Percentiles rank a stretch among this genome's conserved stretches.
phyloP scores from a whole-genome alignment of 345 rosid genomes.

The Xanthoceras sorbifolium region DNA sequence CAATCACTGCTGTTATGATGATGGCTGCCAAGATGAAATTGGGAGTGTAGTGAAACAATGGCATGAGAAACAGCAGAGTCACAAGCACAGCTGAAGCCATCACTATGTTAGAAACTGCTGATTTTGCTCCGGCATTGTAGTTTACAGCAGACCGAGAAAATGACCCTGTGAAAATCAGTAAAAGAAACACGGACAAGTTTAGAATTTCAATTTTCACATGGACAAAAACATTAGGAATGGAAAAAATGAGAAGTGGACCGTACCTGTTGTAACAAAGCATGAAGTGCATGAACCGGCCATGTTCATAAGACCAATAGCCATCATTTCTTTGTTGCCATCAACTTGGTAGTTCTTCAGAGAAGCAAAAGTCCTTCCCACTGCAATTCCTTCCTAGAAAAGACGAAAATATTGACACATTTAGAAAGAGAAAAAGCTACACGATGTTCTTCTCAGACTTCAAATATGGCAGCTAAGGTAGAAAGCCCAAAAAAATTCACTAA shows the following conservation, averaged over 20 bases:
- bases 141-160: slow-evolving; percentile 95
- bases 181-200: not conserved
- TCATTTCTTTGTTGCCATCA: slow-evolving; percentile 98
- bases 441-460: not conserved
- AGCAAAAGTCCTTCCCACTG: slow-evolving; percentile 98
- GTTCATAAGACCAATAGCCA: slow-evolving; percentile 97
- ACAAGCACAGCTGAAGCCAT: slow-evolving; percentile 86
- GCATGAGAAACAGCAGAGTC: slow-evolving; percentile 91
- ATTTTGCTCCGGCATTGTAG: slow-evolving; percentile 89
- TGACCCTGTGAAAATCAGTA: slow-evolving; percentile 55
- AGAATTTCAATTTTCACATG: not conserved
- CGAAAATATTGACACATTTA: not conserved
- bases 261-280: slow-evolving; percentile 90
- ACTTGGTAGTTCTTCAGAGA: slow-evolving; percentile 80
- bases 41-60: slow-evolving; percentile 91
- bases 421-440: not conserved
- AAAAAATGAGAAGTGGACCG: not conserved
- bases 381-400: slow-evolving; percentile 85
- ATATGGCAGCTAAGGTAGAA: not conserved
- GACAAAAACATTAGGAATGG: not conserved
- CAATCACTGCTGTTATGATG: slow-evolving; percentile 89
- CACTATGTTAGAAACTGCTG: slow-evolving; percentile 82
- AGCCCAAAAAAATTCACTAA: too few species aligned
- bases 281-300: slow-evolving; percentile 93
- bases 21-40: slow-evolving; percentile 84